Conservation (phyloP, 805 yeast species). For the Lachancea kluyveri region DNA sequence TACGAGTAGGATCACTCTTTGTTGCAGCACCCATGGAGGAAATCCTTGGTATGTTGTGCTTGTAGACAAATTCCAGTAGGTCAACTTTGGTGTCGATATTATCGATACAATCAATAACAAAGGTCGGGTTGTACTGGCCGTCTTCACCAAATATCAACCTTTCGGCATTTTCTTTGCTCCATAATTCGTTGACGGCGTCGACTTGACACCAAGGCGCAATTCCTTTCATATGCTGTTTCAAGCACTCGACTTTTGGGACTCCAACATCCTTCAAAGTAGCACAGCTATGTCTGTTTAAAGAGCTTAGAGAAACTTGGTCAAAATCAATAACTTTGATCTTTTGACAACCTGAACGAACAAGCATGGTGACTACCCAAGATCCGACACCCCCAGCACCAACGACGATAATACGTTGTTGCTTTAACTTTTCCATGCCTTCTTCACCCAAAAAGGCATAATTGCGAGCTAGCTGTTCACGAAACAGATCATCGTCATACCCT, state of each 20-base stretch:
- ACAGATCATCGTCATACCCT: slow-evolving; percentile 57
- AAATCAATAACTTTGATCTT: slow-evolving; percentile 79
- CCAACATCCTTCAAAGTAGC: slow-evolving; percentile 93
- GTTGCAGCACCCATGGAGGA: slow-evolving; percentile 98
- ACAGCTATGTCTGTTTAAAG: slow-evolving; percentile 90
- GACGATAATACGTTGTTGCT: slow-evolving; percentile 67
- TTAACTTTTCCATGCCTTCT: slow-evolving; percentile 69
- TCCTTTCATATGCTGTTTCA: slow-evolving; percentile 56
- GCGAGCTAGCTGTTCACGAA: slow-evolving; percentile 87
- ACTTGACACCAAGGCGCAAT: slow-evolving; percentile 94
- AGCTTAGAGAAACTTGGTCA: slow-evolving; percentile 91
- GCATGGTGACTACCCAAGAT: slow-evolving; percentile 89
- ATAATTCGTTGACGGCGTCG: slow-evolving; percentile 70
- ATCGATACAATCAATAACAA: slow-evolving; percentile 91
- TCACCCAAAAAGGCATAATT: slow-evolving; percentile 89
- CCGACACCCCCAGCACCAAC: slow-evolving; percentile 99
- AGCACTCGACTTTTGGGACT: slow-evolving; percentile 76
- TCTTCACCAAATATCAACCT: slow-evolving; percentile 45
- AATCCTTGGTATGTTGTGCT: slow-evolving; percentile 56
- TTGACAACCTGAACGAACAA: slow-evolving; percentile 85
- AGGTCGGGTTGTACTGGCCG: slow-evolving; percentile 52
- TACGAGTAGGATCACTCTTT: slow-evolving; percentile 89
- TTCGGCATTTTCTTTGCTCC: slow-evolving; percentile 63
- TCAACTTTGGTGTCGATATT: slow-evolving; percentile 97
- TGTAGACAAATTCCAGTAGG: slow-evolving; percentile 64